Percentiles rank a stretch among this genome's conserved stretches.
These are phyloP conservation scores for Madurella fahalii DNA, from an alignment of 2,329 filamentous ascomycete species.

Conservation along the genomic window DNA sequence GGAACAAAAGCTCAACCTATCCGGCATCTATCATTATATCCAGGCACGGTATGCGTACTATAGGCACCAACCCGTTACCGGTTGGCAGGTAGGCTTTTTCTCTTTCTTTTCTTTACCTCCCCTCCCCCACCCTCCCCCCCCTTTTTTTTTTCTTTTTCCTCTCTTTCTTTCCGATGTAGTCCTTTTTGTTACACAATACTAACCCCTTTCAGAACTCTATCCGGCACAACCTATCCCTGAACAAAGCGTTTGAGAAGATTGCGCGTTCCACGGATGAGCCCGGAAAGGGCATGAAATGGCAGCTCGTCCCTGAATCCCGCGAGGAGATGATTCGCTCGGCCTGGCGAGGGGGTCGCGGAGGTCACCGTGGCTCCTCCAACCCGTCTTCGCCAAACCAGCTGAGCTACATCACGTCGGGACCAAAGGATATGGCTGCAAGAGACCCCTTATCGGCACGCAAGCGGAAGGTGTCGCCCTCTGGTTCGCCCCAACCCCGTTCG, in stretches of 20 bases:
- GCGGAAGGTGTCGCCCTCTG: slow-evolving; percentile 50
- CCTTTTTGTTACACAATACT: slow-evolving; percentile 18
- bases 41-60: slow-evolving; percentile 91
- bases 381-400: slow-evolving; percentile 64
- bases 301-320: slow-evolving; percentile 76
- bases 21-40: slow-evolving; percentile 92
- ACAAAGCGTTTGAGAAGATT: slow-evolving; percentile 91
- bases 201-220: slow-evolving; percentile 72
- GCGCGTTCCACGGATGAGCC: slow-evolving; percentile 90
- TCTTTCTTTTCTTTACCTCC: slow-evolving; percentile 13
- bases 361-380: slow-evolving; percentile 63
- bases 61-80: slow-evolving; percentile 67
- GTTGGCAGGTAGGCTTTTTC: slow-evolving; percentile 73
- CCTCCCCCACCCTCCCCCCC: neutral
- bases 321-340: slow-evolving; percentile 83
- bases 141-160: too few relatives aligned
- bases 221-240: slow-evolving; percentile 90
- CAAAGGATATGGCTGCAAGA: slow-evolving; percentile 50
- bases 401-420: slow-evolving; percentile 57
- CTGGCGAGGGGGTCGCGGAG: slow-evolving; percentile 57
- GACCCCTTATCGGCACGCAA: slow-evolving; percentile 53
- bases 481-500: slow-evolving; percentile 53
- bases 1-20: slow-evolving; percentile 85
- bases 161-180: slow-evolving; percentile 14
- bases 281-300: slow-evolving; percentile 99